Conservation (phyloP, 495 filamentous ascomycete genomes). For the Penicillium soppii region DNA sequence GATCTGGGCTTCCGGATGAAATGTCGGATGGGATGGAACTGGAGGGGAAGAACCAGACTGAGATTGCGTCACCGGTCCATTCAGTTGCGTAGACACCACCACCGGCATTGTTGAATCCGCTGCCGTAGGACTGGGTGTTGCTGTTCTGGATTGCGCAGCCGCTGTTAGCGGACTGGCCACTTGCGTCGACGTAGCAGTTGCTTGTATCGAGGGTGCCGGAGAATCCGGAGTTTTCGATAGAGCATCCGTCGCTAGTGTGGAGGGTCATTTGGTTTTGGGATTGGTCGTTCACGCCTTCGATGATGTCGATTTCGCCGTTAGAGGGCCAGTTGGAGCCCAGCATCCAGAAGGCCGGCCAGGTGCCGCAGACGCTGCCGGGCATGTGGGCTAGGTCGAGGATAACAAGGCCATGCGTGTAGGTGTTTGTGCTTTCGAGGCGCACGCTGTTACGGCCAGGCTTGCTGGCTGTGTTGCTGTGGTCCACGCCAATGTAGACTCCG, state of each 20-base stretch:
- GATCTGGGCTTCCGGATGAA: slow-evolving; percentile 48
- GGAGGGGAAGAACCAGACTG: slow-evolving; percentile 59
- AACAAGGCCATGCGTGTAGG: slow-evolving; percentile 56
- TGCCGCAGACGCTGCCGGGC: slow-evolving; percentile 53
- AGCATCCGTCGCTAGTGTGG: slow-evolving; percentile 62
- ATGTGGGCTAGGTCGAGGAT: slow-evolving; percentile 60
- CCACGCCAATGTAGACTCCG: slow-evolving; percentile 44
- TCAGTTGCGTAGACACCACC: slow-evolving; percentile 67
- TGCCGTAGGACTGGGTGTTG: slow-evolving; percentile 48
- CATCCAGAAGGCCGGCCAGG: slow-evolving; percentile 61
- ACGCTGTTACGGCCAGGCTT: slow-evolving; percentile 59
- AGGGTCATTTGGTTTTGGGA: slow-evolving; percentile 61
- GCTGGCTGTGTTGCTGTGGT: slow-evolving; percentile 28
- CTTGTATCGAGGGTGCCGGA: slow-evolving; percentile 32
- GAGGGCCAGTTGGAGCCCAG: slow-evolving; percentile 61
- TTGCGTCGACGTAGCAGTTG: slow-evolving; percentile 55
- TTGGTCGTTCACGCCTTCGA: slow-evolving; percentile 65
- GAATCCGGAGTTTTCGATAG: slow-evolving; percentile 49
- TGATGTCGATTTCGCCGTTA: slow-evolving; percentile 72
- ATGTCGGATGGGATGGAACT: slow-evolving; percentile 54
- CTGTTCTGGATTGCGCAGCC: slow-evolving; percentile 52
- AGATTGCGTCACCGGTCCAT: slow-evolving; percentile 59
- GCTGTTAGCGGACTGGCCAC: slow-evolving; percentile 44
- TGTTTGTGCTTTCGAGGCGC: slow-evolving; percentile 51
- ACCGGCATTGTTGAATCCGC: slow-evolving; percentile 53